Base-by-base conservation (phyloP, 306 rosid genomes). In the Pachyrhizus erosus region DNA sequence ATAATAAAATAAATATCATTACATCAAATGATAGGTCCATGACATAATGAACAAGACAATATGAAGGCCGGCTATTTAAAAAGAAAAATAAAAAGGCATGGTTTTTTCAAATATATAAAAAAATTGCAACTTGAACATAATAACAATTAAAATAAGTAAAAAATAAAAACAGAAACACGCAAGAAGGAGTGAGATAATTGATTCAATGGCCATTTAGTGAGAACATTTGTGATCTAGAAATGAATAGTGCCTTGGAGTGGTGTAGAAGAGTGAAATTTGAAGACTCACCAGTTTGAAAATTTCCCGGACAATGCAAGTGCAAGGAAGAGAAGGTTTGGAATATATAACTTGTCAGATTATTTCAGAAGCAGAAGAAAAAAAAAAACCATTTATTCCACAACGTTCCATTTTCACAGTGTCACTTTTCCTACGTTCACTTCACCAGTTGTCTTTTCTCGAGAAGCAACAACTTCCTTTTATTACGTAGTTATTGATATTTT, bases 31-130 rank as follows among this genome's bases (percentile, higher is more conserved):
- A 60, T 20, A 77, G 17, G 26, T 17, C 15, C 23, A 12, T 26
- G 18, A 42, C 66, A 78, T 51, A 24, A 55, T 69, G 9, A 39
- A 54, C 58, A 39, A 42, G 46, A 69, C 24, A 20, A 69, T 24
- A 69, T 7, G 31, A 54, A 68, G n/a, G 27, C 20, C 69, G 52
- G n/a, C 45, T 27, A 54, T 24, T 79, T 69, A 23, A 79, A 52
- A 52, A 68, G 17, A 3, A 31, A 15, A 27, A 33, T 2, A 29
- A 7, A 27, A 7, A 4, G 10, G 9, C 42, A 37, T 7, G 1
- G 7, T 48, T n/a, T 66, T 64, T 48, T 18, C 33, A 4, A 48
- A 31, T 57, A 51, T 66, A 67, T 31, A 12, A 1, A 23, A 78
- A 37, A 68, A 51, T 45, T 55, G 21, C 31, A 23, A 66, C 15